These are phyloP conservation scores for Grosmannia serpens DNA, from an alignment of 2,329 filamentous ascomycete genomes.

Conservation along the genomic window DNA sequence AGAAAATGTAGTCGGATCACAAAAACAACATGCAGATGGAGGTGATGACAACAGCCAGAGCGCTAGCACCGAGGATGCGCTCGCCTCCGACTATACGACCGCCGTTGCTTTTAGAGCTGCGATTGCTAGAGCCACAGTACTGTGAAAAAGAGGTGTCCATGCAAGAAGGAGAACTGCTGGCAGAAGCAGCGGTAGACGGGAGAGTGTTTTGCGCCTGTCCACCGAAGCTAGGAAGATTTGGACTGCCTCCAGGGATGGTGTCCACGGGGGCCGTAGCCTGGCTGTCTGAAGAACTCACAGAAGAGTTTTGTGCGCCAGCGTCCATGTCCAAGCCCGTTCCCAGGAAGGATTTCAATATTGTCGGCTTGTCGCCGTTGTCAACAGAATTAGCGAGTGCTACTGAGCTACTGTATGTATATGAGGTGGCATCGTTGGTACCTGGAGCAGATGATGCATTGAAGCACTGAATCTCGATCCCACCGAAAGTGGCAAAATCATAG, in stretches of 20 bases:
- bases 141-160: constrained; percentile 28
- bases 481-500: constrained; percentile 79
- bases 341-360: constrained; percentile 65
- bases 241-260: constrained; percentile 20
- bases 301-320: constrained; percentile 20
- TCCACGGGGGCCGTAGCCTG: constrained; percentile 8
- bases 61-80: constrained; percentile 22
- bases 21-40: constrained; percentile 22
- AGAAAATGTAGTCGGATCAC: too few relatives aligned
- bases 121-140: constrained; percentile 19
- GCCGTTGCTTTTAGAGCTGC: constrained; percentile 21
- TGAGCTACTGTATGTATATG: constrained; percentile 63
- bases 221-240: constrained; percentile 15
- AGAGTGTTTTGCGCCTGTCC: constrained; percentile 2
- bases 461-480: constrained; percentile 73
- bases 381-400: constrained; percentile 66
- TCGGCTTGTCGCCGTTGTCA: constrained; percentile 60
- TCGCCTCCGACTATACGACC: constrained; percentile 14
- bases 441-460: constrained; percentile 53
- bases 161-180: constrained; percentile 19
- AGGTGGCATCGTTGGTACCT: constrained; percentile 56
- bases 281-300: constrained; percentile 5
- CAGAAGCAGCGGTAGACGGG: neutral
- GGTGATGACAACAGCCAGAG: constrained; percentile 24
- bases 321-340: constrained; percentile 72